A percentile compares a stretch with the other conserved stretches of the same genome.
These are phyloP conservation scores for Malus asiatica DNA, from an alignment of 306 rosid species.

Conservation along the genomic window DNA sequence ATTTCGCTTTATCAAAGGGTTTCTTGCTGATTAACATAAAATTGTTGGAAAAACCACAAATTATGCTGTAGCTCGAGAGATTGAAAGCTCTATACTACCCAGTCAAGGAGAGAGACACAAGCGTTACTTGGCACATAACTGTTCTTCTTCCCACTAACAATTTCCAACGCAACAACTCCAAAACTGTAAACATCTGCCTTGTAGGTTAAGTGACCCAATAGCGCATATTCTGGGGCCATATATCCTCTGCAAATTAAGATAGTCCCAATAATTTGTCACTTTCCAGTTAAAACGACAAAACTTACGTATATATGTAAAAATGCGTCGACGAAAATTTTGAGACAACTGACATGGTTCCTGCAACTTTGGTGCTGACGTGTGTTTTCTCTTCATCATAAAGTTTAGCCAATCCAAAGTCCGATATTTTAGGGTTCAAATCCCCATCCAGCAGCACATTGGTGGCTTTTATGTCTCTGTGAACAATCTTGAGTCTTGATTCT, in stretches of 20 bases:
- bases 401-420: constrained; percentile 62
- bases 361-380: constrained; percentile 46
- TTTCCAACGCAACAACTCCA: constrained; percentile 44
- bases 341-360: constrained; percentile 52
- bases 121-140: constrained; percentile 23
- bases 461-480: constrained; percentile 63
- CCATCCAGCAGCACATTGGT: constrained; percentile 51
- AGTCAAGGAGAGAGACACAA: neutral
- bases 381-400: constrained; percentile 47
- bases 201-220: constrained; percentile 42
- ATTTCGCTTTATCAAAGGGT: neutral
- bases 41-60: neutral
- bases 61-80: neutral
- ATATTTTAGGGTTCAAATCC: constrained; percentile 48
- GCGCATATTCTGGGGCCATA: constrained; percentile 59
- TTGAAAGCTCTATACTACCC: constrained; percentile 3
- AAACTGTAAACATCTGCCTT: constrained; percentile 64
- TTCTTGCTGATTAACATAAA: neutral
- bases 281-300: neutral
- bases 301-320: neutral
- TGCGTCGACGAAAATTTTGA: neutral
- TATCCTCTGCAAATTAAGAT: constrained; percentile 36
- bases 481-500: constrained; percentile 53
- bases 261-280: neutral
- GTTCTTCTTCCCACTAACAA: constrained; percentile 39